These are phyloP conservation scores for Luffa aegyptiaca DNA, from an alignment of 306 rosid genomes.

Conservation along the genomic window DNA sequence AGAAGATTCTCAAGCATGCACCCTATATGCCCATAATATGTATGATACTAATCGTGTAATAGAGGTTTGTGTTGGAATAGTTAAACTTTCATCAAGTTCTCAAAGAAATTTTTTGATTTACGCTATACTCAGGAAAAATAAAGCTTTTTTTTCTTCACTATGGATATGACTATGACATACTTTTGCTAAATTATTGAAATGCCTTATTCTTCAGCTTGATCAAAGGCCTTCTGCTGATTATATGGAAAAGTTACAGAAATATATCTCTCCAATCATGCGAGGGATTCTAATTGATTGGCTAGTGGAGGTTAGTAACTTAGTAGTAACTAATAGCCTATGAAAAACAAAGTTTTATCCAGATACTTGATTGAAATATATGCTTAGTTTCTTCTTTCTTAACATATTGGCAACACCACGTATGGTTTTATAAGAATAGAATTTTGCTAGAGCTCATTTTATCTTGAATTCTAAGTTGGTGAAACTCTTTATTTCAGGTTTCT, in stretches of 20 bases:
- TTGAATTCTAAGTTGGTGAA: slow-evolving; percentile 6
- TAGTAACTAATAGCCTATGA: not conserved
- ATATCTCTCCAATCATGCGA: slow-evolving; percentile 69
- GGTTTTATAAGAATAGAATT: not conserved
- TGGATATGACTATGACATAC: not conserved
- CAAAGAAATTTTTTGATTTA: not conserved
- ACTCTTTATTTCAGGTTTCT: slow-evolving; percentile 57
- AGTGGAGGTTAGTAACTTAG: slow-evolving; percentile 91
- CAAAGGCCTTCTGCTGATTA: slow-evolving; percentile 49
- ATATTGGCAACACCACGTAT: not conserved
- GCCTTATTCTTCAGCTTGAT: slow-evolving; percentile 40
- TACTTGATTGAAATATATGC: not conserved
- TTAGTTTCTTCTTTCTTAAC: not conserved
- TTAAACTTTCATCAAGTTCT: not conserved
- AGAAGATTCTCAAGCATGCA: slow-evolving; percentile 58
- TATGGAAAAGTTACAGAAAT: slow-evolving; percentile 63
- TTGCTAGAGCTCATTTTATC: not conserved
- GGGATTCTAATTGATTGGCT: slow-evolving; percentile 84
- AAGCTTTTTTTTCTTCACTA: not conserved
- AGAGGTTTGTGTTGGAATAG: slow-evolving; percentile 51
- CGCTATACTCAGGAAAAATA: not conserved
- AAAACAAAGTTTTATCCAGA: not conserved
- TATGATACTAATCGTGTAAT: slow-evolving; percentile 38
- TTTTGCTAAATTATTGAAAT: not conserved
- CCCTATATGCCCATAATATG: slow-evolving; percentile 63